These are phyloP conservation scores for Fraxinus sp. DNA, from an alignment of 305 asterid genomes.

Conservation along the genomic window DNA sequence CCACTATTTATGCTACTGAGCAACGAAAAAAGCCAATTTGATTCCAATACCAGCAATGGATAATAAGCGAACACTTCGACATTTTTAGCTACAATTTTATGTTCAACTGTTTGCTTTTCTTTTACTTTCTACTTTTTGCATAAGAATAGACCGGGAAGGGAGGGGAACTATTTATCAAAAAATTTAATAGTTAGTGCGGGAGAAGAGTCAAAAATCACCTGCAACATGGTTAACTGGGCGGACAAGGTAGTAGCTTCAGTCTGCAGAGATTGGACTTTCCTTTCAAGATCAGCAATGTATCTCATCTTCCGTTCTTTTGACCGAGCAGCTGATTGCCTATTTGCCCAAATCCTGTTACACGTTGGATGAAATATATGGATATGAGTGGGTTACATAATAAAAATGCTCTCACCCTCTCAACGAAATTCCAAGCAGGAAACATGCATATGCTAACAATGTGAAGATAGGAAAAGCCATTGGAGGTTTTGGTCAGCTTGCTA, in stretches of 20 bases:
- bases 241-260: conserved; percentile 95
- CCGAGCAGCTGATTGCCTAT: conserved; percentile 98
- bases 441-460: conserved; percentile 7
- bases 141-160: not conserved
- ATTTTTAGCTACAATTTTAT: not conserved
- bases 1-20: not conserved
- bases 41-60: not conserved
- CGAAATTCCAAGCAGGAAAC: conserved; percentile 10
- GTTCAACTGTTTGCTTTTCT: not conserved
- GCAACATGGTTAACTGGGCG: conserved; percentile 88
- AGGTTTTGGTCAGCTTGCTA: not conserved
- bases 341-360: conserved; percentile 87
- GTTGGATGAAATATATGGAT: conserved; percentile 10
- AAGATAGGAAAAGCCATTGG: not conserved
- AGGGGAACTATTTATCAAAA: conserved; percentile 9
- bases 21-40: not conserved
- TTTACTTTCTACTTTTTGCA: not conserved
- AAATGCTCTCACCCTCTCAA: conserved; percentile 7
- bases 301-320: conserved; percentile 99
- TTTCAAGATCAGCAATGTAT: conserved; percentile 95
- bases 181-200: conserved; percentile 14
- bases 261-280: conserved; percentile 92
- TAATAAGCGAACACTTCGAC: not conserved
- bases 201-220: conserved; percentile 45
- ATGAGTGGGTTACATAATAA: conserved; percentile 13